Evolutionary conservation across 2,329 filamentous ascomycete species (phyloP).

Genomic region (Bipolaris cookei): DNA sequence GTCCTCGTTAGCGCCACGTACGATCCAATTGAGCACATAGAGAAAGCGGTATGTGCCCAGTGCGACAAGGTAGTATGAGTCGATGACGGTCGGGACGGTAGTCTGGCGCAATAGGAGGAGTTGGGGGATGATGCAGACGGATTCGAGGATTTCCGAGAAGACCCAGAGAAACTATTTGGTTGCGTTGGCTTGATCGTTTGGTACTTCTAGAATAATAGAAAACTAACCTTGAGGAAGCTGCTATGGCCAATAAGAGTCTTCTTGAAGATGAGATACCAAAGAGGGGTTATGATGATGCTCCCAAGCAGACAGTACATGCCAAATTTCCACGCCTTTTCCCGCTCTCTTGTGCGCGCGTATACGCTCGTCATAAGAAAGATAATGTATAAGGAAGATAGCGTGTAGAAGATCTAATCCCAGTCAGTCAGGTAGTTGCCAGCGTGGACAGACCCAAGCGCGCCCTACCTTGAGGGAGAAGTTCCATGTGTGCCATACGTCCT

Average conservation of each 20-base stretch:
- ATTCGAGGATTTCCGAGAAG: slow-evolving; percentile 92
- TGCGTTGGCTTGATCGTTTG: not conserved
- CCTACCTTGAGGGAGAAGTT: slow-evolving; percentile 76
- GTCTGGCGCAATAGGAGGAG: slow-evolving; percentile 91
- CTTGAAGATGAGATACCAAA: slow-evolving; percentile 74
- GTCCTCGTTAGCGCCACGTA: slow-evolving; percentile 65
- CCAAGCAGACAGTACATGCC: slow-evolving; percentile 72
- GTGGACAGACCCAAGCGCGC: not conserved
- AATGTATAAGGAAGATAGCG: slow-evolving; percentile 82
- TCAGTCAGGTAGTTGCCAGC: slow-evolving; percentile 17
- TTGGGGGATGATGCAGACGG: slow-evolving; percentile 87
- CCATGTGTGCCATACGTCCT: slow-evolving; percentile 45
- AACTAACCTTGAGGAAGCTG: slow-evolving; percentile 51
- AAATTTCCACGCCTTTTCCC: slow-evolving; percentile 92
- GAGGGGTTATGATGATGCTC: slow-evolving; percentile 71
- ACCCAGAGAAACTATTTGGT: slow-evolving; percentile 73
- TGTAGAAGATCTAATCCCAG: slow-evolving; percentile 72
- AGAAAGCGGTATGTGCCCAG: slow-evolving; percentile 86
- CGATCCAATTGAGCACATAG: slow-evolving; percentile 92
- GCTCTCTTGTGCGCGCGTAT: slow-evolving; percentile 85
- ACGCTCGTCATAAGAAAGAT: slow-evolving; percentile 85
- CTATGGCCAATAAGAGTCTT: slow-evolving; percentile 50
- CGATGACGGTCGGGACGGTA: slow-evolving; percentile 93
- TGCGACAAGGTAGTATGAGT: slow-evolving; percentile 91
- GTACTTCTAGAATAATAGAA: not conserved